Conservation (phyloP, 2,329 filamentous ascomycete genomes). For the Teratosphaeriaceae sp. region DNA sequence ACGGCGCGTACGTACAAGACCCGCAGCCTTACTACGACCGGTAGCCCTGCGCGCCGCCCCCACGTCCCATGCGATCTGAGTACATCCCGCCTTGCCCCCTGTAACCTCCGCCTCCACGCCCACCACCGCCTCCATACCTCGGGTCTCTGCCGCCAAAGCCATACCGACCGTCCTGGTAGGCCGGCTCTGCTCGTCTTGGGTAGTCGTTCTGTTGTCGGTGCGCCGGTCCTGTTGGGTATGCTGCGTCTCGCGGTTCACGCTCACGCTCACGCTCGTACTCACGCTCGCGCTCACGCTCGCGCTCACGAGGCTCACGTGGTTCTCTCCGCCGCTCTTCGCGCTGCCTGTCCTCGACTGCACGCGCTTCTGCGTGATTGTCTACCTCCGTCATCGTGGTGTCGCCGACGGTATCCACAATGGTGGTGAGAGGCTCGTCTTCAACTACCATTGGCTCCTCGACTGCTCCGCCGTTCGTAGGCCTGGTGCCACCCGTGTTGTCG, state of each 20-base stretch:
- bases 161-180: slow-evolving; percentile 38
- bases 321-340: slow-evolving; percentile 26
- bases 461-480: slow-evolving; percentile 4
- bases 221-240: slow-evolving; percentile 17
- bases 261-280: too few relatives aligned
- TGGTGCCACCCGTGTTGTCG: slow-evolving; percentile 2
- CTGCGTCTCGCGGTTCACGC: neutral
- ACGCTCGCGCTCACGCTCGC: neutral
- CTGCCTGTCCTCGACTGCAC: slow-evolving; percentile 23
- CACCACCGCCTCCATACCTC: slow-evolving; percentile 16
- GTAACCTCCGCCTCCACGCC: slow-evolving; percentile 18
- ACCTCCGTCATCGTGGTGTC: slow-evolving; percentile 42
- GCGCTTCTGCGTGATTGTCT: slow-evolving; percentile 27
- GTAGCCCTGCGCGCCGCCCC: slow-evolving; percentile 19
- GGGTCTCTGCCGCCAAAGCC: slow-evolving; percentile 31
- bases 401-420: slow-evolving; percentile 12
- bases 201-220: slow-evolving; percentile 18
- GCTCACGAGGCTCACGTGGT: slow-evolving; percentile 11
- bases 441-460: slow-evolving; percentile 12
- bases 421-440: slow-evolving; percentile 9
- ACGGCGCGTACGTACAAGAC: neutral
- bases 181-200: slow-evolving; percentile 26
- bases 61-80: slow-evolving; percentile 20
- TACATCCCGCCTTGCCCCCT: slow-evolving; percentile 25
- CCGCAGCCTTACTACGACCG: slow-evolving; percentile 13